Evolutionary conservation across 2,329 filamentous ascomycete species (phyloP).

Genomic region (Penicillium rolfsii): DNA sequence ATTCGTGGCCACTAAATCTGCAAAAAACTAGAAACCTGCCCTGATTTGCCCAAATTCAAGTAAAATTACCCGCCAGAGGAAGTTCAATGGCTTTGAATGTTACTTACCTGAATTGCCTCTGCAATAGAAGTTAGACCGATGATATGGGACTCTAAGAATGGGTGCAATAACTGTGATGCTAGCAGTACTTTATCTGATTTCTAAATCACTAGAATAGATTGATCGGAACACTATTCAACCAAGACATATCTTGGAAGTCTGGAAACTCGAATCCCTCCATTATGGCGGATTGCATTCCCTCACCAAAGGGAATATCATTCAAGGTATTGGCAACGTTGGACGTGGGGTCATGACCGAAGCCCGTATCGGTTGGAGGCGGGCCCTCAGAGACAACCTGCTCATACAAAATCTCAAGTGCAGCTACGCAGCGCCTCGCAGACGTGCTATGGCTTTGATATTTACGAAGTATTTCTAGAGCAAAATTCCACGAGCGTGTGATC

Average conservation of each 20-base stretch:
- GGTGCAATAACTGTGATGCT: neutral
- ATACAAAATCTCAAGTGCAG: slow-evolving; percentile 38
- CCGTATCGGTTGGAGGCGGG: slow-evolving; percentile 7
- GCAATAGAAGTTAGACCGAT: neutral
- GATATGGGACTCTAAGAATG: neutral
- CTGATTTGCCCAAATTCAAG: neutral
- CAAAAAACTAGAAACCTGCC: neutral
- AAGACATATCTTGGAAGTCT: slow-evolving; percentile 42
- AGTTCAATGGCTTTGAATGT: too few species aligned
- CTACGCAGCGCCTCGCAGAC: slow-evolving; percentile 38
- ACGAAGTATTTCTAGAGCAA: slow-evolving; percentile 35
- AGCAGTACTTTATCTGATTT: neutral
- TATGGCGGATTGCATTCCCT: slow-evolving; percentile 31
- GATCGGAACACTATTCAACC: slow-evolving; percentile 40
- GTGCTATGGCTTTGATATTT: slow-evolving; percentile 39
- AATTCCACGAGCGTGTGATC: slow-evolving; percentile 34
- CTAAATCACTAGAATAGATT: slow-evolving; percentile 28
- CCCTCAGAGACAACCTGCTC: slow-evolving; percentile 33
- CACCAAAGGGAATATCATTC: slow-evolving; percentile 34
- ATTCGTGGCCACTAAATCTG: slow-evolving; percentile 17
- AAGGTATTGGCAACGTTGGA: slow-evolving; percentile 7
- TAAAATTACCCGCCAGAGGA: neutral
- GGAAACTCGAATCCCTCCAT: slow-evolving; percentile 34
- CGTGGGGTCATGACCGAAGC: neutral
- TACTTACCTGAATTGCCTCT: too few species aligned